These are phyloP conservation scores for Oryza punctata DNA, from an alignment of 176 grass and related monocot genomes.

Conservation along the genomic window DNA sequence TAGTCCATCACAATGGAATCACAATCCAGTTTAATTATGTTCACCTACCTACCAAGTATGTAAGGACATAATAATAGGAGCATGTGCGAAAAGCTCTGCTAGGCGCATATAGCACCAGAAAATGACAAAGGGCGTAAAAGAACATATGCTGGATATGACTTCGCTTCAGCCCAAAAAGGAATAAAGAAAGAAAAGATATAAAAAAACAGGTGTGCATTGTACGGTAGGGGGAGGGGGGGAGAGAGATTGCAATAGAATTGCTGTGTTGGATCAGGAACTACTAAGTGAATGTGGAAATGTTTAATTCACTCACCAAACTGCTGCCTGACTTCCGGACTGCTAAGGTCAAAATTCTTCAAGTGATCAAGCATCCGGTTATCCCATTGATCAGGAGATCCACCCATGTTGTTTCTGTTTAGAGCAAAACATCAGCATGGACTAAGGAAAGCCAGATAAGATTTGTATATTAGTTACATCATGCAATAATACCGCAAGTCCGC, in stretches of 20 bases:
- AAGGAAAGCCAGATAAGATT: constrained; percentile 17
- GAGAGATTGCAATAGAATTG: too few relatives aligned
- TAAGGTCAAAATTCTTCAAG: constrained; percentile 96
- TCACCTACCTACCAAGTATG: background rate
- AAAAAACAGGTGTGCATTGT: background rate
- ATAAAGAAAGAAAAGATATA: background rate
- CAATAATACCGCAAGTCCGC: background rate
- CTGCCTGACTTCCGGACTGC: constrained; percentile 87
- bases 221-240: too few relatives aligned
- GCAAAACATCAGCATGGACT: constrained; percentile 12
- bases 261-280: background rate
- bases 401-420: constrained; percentile 89
- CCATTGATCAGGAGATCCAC: constrained; percentile 77
- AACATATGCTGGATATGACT: constrained; percentile 25
- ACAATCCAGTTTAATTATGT: background rate
- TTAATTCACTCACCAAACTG: constrained; percentile 87
- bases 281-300: constrained; percentile 3
- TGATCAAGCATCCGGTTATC: constrained; percentile 84
- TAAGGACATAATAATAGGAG: background rate
- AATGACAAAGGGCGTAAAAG: background rate
- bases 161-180: background rate
- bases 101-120: background rate
- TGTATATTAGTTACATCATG: background rate
- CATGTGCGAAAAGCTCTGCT: background rate
- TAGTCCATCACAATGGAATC: background rate